Conservation (phyloP, 495 filamentous ascomycete species). For the Neurospora sublineolata region DNA sequence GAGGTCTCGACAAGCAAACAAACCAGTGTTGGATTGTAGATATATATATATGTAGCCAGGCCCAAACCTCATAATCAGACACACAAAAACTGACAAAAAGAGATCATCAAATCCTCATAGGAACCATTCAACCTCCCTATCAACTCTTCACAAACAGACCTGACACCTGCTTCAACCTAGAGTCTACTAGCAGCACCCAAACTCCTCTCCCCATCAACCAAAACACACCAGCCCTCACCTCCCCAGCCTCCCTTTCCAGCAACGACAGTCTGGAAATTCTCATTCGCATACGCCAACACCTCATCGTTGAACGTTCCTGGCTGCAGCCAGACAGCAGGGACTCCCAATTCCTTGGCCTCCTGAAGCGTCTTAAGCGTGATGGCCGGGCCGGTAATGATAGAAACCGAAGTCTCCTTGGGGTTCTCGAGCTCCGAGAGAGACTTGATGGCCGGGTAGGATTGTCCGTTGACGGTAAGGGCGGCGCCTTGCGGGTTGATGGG, state of each 20-base stretch:
- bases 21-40: background rate
- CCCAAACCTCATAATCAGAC: background rate
- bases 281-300: slow-evolving; percentile 55
- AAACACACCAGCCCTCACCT: slow-evolving; percentile 78
- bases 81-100: background rate
- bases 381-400: slow-evolving; percentile 77
- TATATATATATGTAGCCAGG: background rate
- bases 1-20: background rate
- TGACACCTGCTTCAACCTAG: slow-evolving; percentile 16
- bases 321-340: slow-evolving; percentile 81
- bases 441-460: slow-evolving; percentile 50
- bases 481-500: slow-evolving; percentile 69
- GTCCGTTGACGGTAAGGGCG: slow-evolving; percentile 40
- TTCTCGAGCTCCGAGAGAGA: slow-evolving; percentile 50
- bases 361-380: slow-evolving; percentile 58
- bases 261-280: slow-evolving; percentile 55
- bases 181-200: slow-evolving; percentile 44
- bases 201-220: slow-evolving; percentile 76
- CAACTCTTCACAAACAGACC: background rate
- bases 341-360: slow-evolving; percentile 68
- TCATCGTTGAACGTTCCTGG: slow-evolving; percentile 75
- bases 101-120: background rate
- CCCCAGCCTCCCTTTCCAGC: slow-evolving; percentile 54
- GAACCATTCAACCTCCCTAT: background rate
- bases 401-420: slow-evolving; percentile 62